phyloP scores from a whole-genome alignment of 176 grass and related monocot species.

The Juncus effusus region DNA sequence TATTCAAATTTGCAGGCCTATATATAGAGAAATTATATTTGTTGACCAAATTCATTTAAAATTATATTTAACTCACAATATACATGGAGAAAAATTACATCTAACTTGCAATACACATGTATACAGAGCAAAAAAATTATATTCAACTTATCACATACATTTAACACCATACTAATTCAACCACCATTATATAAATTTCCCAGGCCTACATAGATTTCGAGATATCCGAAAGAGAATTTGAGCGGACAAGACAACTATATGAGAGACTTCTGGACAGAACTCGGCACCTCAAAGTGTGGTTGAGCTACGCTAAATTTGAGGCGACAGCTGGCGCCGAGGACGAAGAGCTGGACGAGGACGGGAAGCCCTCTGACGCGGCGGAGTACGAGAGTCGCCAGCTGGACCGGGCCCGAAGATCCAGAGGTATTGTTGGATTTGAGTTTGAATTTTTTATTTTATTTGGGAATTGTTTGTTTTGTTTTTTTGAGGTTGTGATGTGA shows the following conservation, averaged over 20 bases:
- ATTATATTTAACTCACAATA: too few species aligned
- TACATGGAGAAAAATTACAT: too few species aligned
- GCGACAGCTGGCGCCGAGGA: conserved; percentile 52
- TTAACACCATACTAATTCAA: too few species aligned
- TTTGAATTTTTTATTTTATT: conserved; percentile 5
- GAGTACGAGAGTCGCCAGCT: conserved; percentile 23
- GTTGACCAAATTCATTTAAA: too few species aligned
- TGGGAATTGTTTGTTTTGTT: conserved; percentile 12
- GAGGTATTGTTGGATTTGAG: conserved; percentile 36
- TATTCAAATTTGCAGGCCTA: too few species aligned
- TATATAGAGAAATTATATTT: too few species aligned
- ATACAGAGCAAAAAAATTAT: too few species aligned
- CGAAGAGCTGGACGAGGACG: conserved; percentile 38
- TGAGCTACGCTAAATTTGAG: conserved; percentile 87
- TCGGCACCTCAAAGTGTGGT: conserved; percentile 88
- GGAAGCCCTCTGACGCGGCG: conserved; percentile 39
- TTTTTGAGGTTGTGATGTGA: too few species aligned
- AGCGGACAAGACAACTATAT: conserved; percentile 68
- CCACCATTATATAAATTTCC: neutral
- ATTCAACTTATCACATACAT: too few species aligned
- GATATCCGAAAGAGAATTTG: conserved; percentile 67
- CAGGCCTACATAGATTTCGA: conserved; percentile 89
- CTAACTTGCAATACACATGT: too few species aligned
- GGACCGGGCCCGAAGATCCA: conserved; percentile 40
- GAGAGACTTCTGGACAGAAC: conserved; percentile 83